These are phyloP conservation scores for Ramalina peruviana DNA, from an alignment of 495 filamentous ascomycete genomes.

Conservation along the genomic window DNA sequence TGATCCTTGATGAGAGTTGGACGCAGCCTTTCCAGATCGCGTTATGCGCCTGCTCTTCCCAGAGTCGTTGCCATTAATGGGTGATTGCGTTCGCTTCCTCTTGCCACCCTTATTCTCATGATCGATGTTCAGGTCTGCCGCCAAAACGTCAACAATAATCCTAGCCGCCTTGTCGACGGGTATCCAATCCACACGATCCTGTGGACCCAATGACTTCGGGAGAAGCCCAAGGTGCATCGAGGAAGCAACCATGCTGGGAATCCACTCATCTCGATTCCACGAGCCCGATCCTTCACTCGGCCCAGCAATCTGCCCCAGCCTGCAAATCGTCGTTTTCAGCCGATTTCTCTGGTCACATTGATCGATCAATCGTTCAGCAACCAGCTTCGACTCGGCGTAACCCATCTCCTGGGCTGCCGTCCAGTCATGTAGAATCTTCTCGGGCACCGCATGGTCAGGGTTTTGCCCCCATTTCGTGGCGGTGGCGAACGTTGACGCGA, in stretches of 20 bases:
- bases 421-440: slow-evolving; percentile 19
- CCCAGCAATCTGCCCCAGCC: slow-evolving; percentile 46
- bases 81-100: background rate
- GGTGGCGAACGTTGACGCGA: slow-evolving; percentile 39
- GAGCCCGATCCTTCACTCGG: slow-evolving; percentile 14
- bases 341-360: slow-evolving; percentile 22
- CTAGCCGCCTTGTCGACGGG: slow-evolving; percentile 32
- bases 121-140: background rate
- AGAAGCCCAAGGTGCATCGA: slow-evolving; percentile 28
- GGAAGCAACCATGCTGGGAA: slow-evolving; percentile 32
- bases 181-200: slow-evolving; percentile 39
- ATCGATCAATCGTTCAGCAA: slow-evolving; percentile 33
- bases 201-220: slow-evolving; percentile 23
- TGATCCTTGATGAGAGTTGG: background rate
- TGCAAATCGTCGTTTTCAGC: slow-evolving; percentile 32
- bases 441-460: slow-evolving; percentile 1
- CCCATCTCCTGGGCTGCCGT: slow-evolving; percentile 24
- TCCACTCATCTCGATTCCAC: slow-evolving; percentile 29
- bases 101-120: background rate
- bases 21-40: too few relatives aligned
- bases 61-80: background rate
- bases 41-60: background rate
- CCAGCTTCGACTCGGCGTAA: slow-evolving; percentile 27
- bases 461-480: slow-evolving; percentile 21
- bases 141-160: slow-evolving; percentile 14